Evolutionary conservation across 805 yeast species (phyloP), one percentile per base, ranked within the genome.

Genomic region (Kregervanrija pseudodelftensis): DNA sequence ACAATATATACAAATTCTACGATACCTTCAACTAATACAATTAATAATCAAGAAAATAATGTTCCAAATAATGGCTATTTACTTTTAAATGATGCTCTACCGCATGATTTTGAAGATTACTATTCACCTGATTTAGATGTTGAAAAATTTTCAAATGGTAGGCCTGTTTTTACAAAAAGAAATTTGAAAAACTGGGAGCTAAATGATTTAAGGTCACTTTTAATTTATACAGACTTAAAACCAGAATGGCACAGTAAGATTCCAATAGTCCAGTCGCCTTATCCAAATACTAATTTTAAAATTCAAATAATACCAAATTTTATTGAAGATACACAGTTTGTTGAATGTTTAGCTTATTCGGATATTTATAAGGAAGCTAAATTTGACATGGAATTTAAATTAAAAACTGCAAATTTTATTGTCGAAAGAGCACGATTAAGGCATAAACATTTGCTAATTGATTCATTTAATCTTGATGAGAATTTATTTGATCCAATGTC

Each of bases 351-450:
- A 45, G 80, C 76, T 3, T 59, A 65, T 30, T 74, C 82, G 2
- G 88, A 82, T 54, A 65, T 84, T n/a, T 84, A 83, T 60, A 60
- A 66, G 52, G 91, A 84, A 57, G 77, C 81, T 32, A 71, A 74
- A 43, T 68, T 80, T 42, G 82, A 79, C 51, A 51, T 58, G 35
- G 68, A 65, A 31, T 81, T 82, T 55, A 70, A 77, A 50, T 52
- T 66, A 10, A 79, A 78, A 44, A 77, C 85, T 13, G 90, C 89
- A 0, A 66, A 64, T 48, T 80, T 75, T 57, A 80, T 85, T 2
- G 76, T 83, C 8, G 65, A 69, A 42, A 71, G 80, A 11, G 83
- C 84, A 4, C 66, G 82, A 51, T 53, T 65, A 42, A 63, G 82
- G 49, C 80, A 77, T 51, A 48, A 45, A 15, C 46, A 47, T 12